Conservation (phyloP, 495 filamentous ascomycete genomes). For the Penicillium maclennaniae region DNA sequence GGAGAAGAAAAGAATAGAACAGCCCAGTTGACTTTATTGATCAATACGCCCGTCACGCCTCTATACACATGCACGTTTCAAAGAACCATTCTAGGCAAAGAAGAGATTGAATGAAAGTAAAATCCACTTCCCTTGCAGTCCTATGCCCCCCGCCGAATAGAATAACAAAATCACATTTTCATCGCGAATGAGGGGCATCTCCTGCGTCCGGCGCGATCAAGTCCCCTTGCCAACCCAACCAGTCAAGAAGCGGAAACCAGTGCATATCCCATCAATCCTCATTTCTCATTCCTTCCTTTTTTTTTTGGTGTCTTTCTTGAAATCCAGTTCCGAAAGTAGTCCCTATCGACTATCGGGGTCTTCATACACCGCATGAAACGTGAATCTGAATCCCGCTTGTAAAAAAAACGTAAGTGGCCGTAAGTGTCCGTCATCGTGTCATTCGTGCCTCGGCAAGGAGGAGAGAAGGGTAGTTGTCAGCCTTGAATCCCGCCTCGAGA, state of each 20-base stretch:
- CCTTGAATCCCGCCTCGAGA: not conserved
- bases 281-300: not conserved
- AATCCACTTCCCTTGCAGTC: too few species aligned
- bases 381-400: not conserved
- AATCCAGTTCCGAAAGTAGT: not conserved
- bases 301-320: too few species aligned
- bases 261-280: not conserved
- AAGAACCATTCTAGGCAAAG: too few species aligned
- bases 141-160: too few species aligned
- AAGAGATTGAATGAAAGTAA: too few species aligned
- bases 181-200: not conserved
- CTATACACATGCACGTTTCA: too few species aligned
- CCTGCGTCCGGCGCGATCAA: conserved; percentile 4
- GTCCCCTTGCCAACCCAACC: conserved; percentile 7
- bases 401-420: not conserved
- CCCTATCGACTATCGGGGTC: not conserved
- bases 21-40: too few species aligned
- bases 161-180: too few species aligned
- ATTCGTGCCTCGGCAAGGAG: conserved; percentile 1
- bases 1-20: too few species aligned
- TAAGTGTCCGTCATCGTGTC: conserved; percentile 17
- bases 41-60: too few species aligned
- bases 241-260: not conserved
- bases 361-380: not conserved
- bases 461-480: not conserved